These are phyloP conservation scores for Xylaria sp. DNA, from an alignment of 2,329 filamentous ascomycete species.

Conservation along the genomic window DNA sequence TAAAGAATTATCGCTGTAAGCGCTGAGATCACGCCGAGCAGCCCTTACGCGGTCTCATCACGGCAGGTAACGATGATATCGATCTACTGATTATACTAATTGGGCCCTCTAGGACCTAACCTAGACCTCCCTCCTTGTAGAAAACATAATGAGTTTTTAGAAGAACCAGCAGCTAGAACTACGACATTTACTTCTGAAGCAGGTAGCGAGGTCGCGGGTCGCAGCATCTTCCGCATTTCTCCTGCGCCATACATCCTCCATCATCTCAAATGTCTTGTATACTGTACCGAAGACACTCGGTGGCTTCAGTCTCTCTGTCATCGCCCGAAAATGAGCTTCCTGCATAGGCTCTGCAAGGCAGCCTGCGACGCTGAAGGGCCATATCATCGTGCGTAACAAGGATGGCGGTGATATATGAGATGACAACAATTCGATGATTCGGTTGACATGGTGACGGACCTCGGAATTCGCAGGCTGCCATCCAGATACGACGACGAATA, in stretches of 20 bases:
- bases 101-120: too few relatives aligned
- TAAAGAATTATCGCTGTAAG: too few relatives aligned
- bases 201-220: slow-evolving; percentile 45
- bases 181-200: slow-evolving; percentile 40
- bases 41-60: too few relatives aligned
- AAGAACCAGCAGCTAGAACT: slow-evolving; percentile 1
- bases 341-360: slow-evolving; percentile 53
- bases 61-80: too few relatives aligned
- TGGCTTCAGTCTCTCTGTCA: slow-evolving; percentile 55
- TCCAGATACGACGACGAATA: slow-evolving; percentile 60
- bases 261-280: slow-evolving; percentile 49
- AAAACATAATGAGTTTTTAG: background rate
- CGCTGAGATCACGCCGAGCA: too few relatives aligned
- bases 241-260: slow-evolving; percentile 50
- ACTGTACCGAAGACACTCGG: slow-evolving; percentile 55
- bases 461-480: slow-evolving; percentile 61
- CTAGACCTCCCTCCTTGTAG: background rate
- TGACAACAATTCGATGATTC: slow-evolving; percentile 50
- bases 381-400: slow-evolving; percentile 49
- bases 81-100: too few relatives aligned
- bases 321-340: slow-evolving; percentile 54
- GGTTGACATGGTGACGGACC: slow-evolving; percentile 49
- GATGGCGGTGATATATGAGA: slow-evolving; percentile 46
- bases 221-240: slow-evolving; percentile 25
- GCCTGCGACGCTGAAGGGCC: slow-evolving; percentile 52